A percentile compares a stretch with the other conserved stretches of the same genome.
Conservation (phyloP, 345 rosid genomes). For the Dimocarpus longan region DNA sequence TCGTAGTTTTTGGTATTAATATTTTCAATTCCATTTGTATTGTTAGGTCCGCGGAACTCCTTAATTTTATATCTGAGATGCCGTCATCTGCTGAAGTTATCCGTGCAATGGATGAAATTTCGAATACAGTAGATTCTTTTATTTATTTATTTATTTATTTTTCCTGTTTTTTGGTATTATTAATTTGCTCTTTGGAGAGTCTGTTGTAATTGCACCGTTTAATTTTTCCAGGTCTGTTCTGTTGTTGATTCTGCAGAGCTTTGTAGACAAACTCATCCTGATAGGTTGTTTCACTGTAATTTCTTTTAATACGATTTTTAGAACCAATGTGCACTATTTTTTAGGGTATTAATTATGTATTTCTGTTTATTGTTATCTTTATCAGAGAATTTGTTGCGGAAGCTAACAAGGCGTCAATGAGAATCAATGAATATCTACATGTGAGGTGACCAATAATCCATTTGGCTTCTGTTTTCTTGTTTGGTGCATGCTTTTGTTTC, state of each 20-base stretch:
- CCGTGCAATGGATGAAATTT: conserved; percentile 90
- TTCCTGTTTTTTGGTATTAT: neutral
- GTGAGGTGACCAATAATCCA: conserved; percentile 87
- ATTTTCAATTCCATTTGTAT: neutral
- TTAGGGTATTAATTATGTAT: neutral
- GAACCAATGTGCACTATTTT: neutral
- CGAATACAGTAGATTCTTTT: conserved; percentile 54
- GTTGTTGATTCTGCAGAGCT: conserved; percentile 97
- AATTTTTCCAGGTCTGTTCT: conserved; percentile 67
- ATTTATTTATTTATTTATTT: neutral
- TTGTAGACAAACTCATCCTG: conserved; percentile 93
- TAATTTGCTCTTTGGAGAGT: neutral
- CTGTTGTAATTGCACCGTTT: conserved; percentile 11
- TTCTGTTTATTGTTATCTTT: conserved; percentile 4
- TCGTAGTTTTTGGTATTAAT: neutral
- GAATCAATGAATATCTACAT: conserved; percentile 92
- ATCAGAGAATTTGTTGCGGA: conserved; percentile 84
- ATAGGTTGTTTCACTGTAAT: conserved; percentile 50
- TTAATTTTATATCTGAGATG: conserved; percentile 60
- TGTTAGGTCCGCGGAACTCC: conserved; percentile 77
- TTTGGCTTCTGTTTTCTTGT: conserved; percentile 19
- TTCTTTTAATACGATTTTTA: neutral
- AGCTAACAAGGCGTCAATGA: conserved; percentile 86
- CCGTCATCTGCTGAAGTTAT: conserved; percentile 73
- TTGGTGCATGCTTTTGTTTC: conserved; percentile 11